These are phyloP conservation scores for Tetramitus jugosus DNA, from an alignment of 208 protist genomes.

Conservation along the genomic window DNA sequence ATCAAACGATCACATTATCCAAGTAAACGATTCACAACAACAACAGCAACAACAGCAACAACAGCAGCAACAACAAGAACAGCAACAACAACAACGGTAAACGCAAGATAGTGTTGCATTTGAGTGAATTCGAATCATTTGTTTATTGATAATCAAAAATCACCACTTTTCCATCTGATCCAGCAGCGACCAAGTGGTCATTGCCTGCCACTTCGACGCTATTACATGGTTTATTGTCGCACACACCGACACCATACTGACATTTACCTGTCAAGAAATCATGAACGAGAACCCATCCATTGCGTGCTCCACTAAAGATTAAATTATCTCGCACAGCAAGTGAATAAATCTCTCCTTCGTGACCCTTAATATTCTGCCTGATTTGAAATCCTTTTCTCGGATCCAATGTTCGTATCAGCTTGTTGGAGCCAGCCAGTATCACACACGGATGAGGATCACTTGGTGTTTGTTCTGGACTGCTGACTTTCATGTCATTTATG, in stretches of 20 bases:
- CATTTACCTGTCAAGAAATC: not conserved
- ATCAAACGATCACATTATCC: too few relatives aligned
- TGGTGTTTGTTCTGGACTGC: not conserved
- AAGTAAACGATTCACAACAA: too few relatives aligned
- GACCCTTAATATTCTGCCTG: not conserved
- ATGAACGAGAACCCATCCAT: not conserved
- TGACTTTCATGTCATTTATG: not conserved
- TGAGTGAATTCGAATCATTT: too few relatives aligned
- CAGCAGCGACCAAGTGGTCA: not conserved
- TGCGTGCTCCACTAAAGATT: not conserved
- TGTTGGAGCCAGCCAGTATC: not conserved
- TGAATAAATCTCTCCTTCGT: not conserved
- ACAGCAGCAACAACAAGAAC: too few relatives aligned
- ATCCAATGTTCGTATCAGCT: constrained; percentile 1
- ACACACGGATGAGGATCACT: not conserved
- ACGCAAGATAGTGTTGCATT: too few relatives aligned
- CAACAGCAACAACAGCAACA: too few relatives aligned
- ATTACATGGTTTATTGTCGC: not conserved
- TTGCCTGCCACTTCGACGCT: not conserved
- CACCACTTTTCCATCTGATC: not conserved
- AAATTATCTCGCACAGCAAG: not conserved
- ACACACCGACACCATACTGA: not conserved
- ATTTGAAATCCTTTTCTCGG: not conserved
- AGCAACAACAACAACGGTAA: too few relatives aligned
- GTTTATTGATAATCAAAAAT: constrained; percentile 1